These are phyloP conservation scores for Phialophora macrospora DNA, from an alignment of 2,329 filamentous ascomycete genomes.

Conservation along the genomic window DNA sequence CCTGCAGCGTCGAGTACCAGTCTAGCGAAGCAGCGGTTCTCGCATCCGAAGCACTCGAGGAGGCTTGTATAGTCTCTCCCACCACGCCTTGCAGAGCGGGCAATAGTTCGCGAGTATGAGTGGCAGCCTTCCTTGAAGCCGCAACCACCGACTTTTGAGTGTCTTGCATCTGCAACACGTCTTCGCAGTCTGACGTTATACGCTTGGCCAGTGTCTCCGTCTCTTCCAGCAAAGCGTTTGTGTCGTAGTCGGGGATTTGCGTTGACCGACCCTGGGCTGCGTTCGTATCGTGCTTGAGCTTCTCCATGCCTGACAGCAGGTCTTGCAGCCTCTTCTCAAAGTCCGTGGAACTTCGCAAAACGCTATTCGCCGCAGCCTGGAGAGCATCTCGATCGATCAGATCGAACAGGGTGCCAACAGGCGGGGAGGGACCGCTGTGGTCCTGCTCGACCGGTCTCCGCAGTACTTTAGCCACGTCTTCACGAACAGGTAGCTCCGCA, in stretches of 20 bases:
- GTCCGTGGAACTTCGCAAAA: slow-evolving; percentile 29
- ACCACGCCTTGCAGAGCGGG: slow-evolving; percentile 64
- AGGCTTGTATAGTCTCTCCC: slow-evolving; percentile 60
- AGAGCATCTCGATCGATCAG: slow-evolving; percentile 31
- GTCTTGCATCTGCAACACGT: slow-evolving; percentile 70
- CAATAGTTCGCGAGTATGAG: slow-evolving; percentile 67
- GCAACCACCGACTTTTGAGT: slow-evolving; percentile 68
- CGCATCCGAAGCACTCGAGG: slow-evolving; percentile 69
- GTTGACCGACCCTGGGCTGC: slow-evolving; percentile 20
- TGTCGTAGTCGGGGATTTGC: slow-evolving; percentile 34
- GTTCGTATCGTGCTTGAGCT: slow-evolving; percentile 33
- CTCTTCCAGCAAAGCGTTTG: slow-evolving; percentile 55
- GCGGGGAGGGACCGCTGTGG: slow-evolving; percentile 8
- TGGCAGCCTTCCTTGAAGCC: slow-evolving; percentile 67
- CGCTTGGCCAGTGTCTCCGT: slow-evolving; percentile 86
- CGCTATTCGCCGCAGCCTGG: slow-evolving; percentile 30
- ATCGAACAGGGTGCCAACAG: slow-evolving; percentile 36
- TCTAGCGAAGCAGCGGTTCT: slow-evolving; percentile 58
- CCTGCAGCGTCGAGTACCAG: slow-evolving; percentile 78
- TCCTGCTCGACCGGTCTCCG: slow-evolving; percentile 34
- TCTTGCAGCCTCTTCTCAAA: slow-evolving; percentile 32
- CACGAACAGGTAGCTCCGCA: slow-evolving; percentile 50
- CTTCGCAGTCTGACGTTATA: slow-evolving; percentile 82
- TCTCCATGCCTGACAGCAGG: slow-evolving; percentile 28
- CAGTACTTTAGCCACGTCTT: slow-evolving; percentile 49